These are phyloP conservation scores for Cylindrotheca closterium DNA, from an alignment of 108 stramenopile genomes.

Conservation along the genomic window DNA sequence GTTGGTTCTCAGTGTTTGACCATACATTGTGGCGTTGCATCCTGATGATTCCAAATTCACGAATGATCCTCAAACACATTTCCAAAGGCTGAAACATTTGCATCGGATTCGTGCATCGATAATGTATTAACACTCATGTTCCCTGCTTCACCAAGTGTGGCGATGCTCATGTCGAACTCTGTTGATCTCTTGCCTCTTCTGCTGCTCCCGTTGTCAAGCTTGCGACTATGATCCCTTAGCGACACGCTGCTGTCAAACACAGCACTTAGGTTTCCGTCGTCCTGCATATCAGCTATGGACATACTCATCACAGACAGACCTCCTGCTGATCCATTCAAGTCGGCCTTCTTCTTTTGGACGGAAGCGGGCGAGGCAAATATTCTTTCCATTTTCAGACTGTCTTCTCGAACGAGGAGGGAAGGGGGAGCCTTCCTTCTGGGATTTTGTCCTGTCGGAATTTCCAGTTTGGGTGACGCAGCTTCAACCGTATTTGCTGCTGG, in stretches of 20 bases:
- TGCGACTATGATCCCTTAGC: constrained; percentile 11
- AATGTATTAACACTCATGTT: constrained; percentile 24
- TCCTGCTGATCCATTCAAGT: constrained; percentile 25
- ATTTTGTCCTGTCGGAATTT: constrained; percentile 7
- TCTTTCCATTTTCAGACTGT: constrained; percentile 41
- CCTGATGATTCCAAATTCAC: no score
- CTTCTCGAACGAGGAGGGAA: constrained; percentile 18
- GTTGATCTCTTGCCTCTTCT: constrained; percentile 14
- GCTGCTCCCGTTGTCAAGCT: neutral
- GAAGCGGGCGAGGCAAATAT: constrained; percentile 13
- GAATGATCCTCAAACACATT: constrained; percentile 43
- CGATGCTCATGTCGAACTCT: constrained; percentile 32
- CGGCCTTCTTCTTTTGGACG: constrained; percentile 25
- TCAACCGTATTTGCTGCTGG: neutral
- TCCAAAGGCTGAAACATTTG: constrained; percentile 28
- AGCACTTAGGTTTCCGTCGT: constrained; percentile 41
- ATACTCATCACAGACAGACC: constrained; percentile 43
- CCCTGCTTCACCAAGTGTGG: constrained; percentile 22
- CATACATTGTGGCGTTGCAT: no score
- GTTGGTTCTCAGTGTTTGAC: no score
- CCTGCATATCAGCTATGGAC: constrained; percentile 43
- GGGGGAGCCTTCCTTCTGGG: constrained; percentile 21
- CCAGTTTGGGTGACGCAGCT: constrained; percentile 9
- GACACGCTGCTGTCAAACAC: constrained; percentile 44
- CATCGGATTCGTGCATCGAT: constrained; percentile 17